These are phyloP conservation scores for Lumnitzera littorea DNA, from an alignment of 345 rosid genomes.

Conservation along the genomic window DNA sequence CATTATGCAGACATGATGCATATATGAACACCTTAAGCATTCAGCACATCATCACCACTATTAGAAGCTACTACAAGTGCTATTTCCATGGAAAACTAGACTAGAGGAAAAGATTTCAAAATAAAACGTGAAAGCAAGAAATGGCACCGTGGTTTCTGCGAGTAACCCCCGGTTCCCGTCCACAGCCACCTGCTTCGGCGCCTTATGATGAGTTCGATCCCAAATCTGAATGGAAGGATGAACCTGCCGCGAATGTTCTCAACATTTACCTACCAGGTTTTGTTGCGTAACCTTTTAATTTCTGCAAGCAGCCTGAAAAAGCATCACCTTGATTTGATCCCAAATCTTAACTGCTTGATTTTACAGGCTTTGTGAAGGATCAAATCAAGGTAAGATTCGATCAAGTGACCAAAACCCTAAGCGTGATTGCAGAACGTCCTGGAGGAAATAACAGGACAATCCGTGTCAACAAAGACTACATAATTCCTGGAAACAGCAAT, in stretches of 20 bases:
- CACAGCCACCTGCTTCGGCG: not conserved
- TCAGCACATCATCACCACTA: not conserved
- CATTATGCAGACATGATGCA: not conserved
- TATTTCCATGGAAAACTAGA: not conserved
- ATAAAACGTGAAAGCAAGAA: not conserved
- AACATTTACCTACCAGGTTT: conserved; percentile 4
- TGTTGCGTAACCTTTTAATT: not conserved
- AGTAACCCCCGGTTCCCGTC: not conserved
- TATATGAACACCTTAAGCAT: not conserved
- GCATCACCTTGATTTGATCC: not conserved
- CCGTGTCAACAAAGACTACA: not conserved
- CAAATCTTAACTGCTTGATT: not conserved
- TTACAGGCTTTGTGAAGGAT: conserved; percentile 8
- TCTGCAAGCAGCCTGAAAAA: not conserved
- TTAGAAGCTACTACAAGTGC: not conserved
- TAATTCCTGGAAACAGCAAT: conserved; percentile 1
- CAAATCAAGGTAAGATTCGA: conserved; percentile 2
- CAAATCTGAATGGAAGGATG: conserved; percentile 2
- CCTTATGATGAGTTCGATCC: conserved; percentile 2
- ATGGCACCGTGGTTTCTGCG: not conserved
- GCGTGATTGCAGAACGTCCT: conserved; percentile 5
- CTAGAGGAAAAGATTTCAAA: not conserved
- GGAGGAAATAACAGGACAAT: not conserved
- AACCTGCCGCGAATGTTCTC: not conserved
- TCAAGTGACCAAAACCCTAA: not conserved